phyloP scores from a whole-genome alignment of 352 stramenopile genomes.

The Globisporangium okanoganense region DNA sequence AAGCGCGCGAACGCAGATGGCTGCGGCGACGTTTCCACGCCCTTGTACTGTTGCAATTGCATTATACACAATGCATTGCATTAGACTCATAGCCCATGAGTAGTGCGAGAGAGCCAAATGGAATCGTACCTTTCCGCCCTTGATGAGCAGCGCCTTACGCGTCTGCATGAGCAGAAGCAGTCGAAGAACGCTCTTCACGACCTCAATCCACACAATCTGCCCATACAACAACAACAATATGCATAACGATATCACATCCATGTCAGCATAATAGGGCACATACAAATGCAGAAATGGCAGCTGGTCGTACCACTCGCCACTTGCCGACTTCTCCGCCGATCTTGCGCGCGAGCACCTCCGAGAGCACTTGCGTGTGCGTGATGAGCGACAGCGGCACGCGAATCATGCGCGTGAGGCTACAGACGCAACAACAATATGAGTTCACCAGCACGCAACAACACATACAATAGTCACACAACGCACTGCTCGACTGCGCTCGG shows the following conservation, averaged over 20 bases:
- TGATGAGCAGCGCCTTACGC: slow-evolving; percentile 50
- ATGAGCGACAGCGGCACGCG: slow-evolving; percentile 76
- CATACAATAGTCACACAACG: not conserved
- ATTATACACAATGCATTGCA: not conserved
- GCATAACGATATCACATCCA: not conserved
- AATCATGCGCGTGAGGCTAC: slow-evolving; percentile 48
- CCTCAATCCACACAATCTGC: slow-evolving; percentile 75
- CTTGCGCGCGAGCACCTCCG: slow-evolving; percentile 72
- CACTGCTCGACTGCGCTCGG: slow-evolving; percentile 24
- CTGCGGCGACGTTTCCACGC: slow-evolving; percentile 37
- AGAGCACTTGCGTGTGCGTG: slow-evolving; percentile 75
- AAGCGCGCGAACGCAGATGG: slow-evolving; percentile 58
- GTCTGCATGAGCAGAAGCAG: slow-evolving; percentile 61
- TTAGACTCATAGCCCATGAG: no score
- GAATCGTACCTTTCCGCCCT: slow-evolving; percentile 46
- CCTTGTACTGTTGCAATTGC: slow-evolving; percentile 37
- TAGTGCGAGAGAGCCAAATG: not conserved
- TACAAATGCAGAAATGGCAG: not conserved
- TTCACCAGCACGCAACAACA: not conserved
- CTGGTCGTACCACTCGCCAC: slow-evolving; percentile 60
- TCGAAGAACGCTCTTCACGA: slow-evolving; percentile 68
- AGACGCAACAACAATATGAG: not conserved
- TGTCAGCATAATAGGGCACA: not conserved
- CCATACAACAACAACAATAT: not conserved
- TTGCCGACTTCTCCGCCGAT: slow-evolving; percentile 60